Base-by-base conservation (phyloP, 441 rosid genomes). In the Syzygium syzygioides region DNA sequence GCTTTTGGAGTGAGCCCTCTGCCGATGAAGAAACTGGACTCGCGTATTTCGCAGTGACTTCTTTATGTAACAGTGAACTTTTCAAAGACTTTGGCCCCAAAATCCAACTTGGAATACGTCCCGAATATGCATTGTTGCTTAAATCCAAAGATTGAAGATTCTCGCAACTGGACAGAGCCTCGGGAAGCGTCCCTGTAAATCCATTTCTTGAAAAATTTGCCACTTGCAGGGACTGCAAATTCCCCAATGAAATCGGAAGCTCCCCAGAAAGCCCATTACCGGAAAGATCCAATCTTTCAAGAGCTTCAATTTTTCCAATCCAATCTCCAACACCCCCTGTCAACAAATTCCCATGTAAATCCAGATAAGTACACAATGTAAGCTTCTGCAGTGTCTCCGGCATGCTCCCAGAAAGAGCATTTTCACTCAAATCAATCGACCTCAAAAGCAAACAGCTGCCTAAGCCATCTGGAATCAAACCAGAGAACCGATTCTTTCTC, bases 261-360 rank as follows among this genome's bases (percentile, higher is more conserved):
- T 91, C 90, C 64, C 98, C 98, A 4, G 95, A 90, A 85, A 97
- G 93, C 86, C 89, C 92, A 91, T 97, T 96, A 90, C 88, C 90
- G 0, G 99, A 98, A 87, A 98, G 94, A 96, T 98, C 98, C 93
- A 96, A 91, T 62, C 87, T 91, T 91, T 93, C 95, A 25, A 95
- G 96, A 85, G 91, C 92, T 90, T 90, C 91, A 93, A 95, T 91
- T 89, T 94, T 94, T 80, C 94, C 92, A 80, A 95, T 88, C 96
- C 95, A 95, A 53, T 88, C 90, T 1, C 95, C 95, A 89, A 94
- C 89, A 54, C 91, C 95, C 85, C 96, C 95, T 14, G 88, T 90
- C 68, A 95, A 87, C 25, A 88, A 86, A 89, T 95, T 95, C 87
- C 90, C 91, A 62, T 93, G 91, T 89, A 94, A 66, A 87, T 91